Evolutionary conservation across 805 yeast species (phyloP), one percentile per base, ranked within the genome.

Genomic region (Saturnispora zaruensis): DNA sequence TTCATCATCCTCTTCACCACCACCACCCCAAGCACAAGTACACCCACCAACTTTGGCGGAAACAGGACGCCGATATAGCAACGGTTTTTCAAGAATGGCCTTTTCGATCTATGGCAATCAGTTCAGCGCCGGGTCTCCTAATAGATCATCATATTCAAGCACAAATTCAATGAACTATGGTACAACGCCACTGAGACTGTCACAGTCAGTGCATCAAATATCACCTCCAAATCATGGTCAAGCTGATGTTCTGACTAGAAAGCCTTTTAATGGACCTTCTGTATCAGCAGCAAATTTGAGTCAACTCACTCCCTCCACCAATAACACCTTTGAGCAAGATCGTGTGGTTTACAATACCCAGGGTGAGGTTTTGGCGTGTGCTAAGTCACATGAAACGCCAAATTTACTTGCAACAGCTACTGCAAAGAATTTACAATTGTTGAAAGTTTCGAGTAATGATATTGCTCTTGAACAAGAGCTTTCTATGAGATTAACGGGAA

Each of bases 31-130:
- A 11, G 3, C 32, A 11, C 32, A 28, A 28, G n/a, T 53, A 24
- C 54, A 61, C 8, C 58, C 65, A 7, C 51, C 59, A 43, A 48
- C 51, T 45, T 38, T 57, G 24, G 43, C 51, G 32, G 66, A 58
- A 32, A 55, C 55, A 16, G 58, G 57, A 25, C 53, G 68, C 40
- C 54, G 64, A 24, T 58, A 63, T 3, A 62, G 67, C 49, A 67
- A 67, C 2, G 58, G 55, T 33, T 63, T 77, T 51, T 78, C 83
- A 4, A 68, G 80, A 43, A 73, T 79, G 62, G 83, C 84, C 0
- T 79, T 76, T 66, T 76, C 78, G 56, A 76, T 79, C 34, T 79
- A 79, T 61, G 83, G 83, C 18, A 59, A 55, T 41, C 57, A 46
- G 26, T 42, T 36, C n/a, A 25, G 14, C 11, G 21, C 43, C 3